A percentile compares a stretch with the other conserved stretches of the same genome.
Conservation (phyloP, 148 eudicot genomes). For the Silene latifolia region DNA sequence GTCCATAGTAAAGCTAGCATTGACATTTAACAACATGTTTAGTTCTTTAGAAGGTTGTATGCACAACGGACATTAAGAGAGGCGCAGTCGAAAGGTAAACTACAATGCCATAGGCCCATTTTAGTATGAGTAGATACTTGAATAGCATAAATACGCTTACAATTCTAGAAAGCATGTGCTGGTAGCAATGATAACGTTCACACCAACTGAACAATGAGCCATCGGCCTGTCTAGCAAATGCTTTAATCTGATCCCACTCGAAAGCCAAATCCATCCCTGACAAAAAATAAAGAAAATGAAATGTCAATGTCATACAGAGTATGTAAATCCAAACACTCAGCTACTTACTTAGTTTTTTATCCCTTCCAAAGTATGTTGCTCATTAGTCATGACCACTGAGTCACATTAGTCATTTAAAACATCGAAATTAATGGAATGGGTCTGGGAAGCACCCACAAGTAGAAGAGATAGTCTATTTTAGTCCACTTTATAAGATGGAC, state of each 20-base stretch:
- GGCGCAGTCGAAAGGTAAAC: not conserved
- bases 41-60: not conserved
- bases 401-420: too few species aligned
- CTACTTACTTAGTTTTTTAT: not conserved
- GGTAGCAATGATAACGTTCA: constrained; percentile 78
- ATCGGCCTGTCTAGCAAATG: constrained; percentile 74
- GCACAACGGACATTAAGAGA: not conserved
- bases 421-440: too few species aligned
- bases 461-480: too few species aligned
- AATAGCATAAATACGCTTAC: constrained; percentile 41
- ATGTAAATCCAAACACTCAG: not conserved
- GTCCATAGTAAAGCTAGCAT: not conserved
- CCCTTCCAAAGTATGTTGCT: not conserved
- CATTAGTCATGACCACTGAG: too few species aligned
- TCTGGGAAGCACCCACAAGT: too few species aligned
- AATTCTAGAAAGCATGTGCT: constrained; percentile 59
- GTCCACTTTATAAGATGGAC: too few species aligned
- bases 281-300: constrained; percentile 19
- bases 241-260: constrained; percentile 77
- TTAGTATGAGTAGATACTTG: not conserved
- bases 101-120: not conserved
- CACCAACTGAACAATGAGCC: constrained; percentile 95
- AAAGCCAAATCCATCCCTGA: constrained; percentile 85
- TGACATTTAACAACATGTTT: not conserved
- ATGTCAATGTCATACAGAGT: not conserved